Conservation (phyloP, 495 filamentous ascomycete species). For the Penicillium arizonense region DNA sequence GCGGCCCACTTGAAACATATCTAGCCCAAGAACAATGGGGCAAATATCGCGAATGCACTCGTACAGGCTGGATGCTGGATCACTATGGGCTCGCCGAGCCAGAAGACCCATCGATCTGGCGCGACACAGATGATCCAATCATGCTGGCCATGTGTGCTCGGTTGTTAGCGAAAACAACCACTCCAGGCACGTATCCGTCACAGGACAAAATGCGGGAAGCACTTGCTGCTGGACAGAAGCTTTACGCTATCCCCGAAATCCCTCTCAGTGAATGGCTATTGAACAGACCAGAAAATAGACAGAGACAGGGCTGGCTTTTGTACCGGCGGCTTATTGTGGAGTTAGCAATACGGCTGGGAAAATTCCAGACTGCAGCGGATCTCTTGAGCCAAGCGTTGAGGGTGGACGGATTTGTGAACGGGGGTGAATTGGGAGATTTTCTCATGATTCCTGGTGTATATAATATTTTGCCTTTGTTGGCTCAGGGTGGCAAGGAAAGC, state of each 20-base stretch:
- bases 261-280: background rate
- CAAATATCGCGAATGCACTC: conserved; percentile 3
- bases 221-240: background rate
- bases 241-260: background rate
- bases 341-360: background rate
- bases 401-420: background rate
- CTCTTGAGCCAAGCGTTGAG: background rate
- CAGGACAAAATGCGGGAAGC: background rate
- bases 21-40: background rate
- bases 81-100: background rate
- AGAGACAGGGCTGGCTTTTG: background rate
- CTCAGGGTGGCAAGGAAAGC: background rate
- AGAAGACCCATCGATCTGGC: background rate
- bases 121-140: background rate
- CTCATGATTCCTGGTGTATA: background rate
- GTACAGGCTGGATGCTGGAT: conserved; percentile 1
- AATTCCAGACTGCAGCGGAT: conserved; percentile 1
- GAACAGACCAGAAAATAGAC: background rate
- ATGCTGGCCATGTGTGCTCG: conserved; percentile 2
- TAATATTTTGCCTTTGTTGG: background rate
- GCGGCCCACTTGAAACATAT: background rate
- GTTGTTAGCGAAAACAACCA: background rate
- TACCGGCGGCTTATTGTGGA: background rate
- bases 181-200: background rate
- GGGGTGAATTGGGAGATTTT: background rate